Conservation (phyloP, 169 alveolate genomes). For the Theileria sp. region DNA sequence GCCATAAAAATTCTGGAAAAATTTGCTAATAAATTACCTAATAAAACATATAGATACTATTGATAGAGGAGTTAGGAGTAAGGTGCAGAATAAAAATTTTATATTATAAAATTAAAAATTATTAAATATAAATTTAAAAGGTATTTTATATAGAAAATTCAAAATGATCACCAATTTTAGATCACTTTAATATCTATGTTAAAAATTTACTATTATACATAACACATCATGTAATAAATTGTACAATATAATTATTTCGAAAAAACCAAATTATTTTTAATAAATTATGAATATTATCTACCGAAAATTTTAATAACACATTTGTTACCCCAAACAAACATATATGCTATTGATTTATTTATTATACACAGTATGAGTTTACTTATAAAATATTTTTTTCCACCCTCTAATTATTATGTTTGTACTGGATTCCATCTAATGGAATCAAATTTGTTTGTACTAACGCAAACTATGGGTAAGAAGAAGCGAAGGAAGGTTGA, state of each 20-base stretch:
- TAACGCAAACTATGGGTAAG: conserved; percentile 60
- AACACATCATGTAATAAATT: neutral
- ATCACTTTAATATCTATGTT: neutral
- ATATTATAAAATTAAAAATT: too few relatives aligned
- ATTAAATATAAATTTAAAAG: too few relatives aligned
- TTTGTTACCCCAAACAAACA: neutral
- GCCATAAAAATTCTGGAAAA: neutral
- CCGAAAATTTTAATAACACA: neutral
- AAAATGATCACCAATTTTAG: neutral
- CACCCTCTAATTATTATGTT: conserved; percentile 1
- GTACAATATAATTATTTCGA: neutral
- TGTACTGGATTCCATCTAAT: neutral
- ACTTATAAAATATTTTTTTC: neutral
- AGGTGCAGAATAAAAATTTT: neutral
- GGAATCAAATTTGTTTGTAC: neutral
- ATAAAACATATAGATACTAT: neutral
- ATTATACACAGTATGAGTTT: conserved; percentile 9
- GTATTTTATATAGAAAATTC: neutral
- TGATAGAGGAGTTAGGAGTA: neutral
- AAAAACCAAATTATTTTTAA: neutral
- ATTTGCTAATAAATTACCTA: neutral
- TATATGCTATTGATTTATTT: neutral
- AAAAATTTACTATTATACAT: too few relatives aligned
- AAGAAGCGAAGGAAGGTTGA: conserved; percentile 65
- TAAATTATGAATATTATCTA: neutral